Base-by-base conservation (phyloP, 2,329 filamentous ascomycete genomes). In the Clonostachys rhizophaga region DNA sequence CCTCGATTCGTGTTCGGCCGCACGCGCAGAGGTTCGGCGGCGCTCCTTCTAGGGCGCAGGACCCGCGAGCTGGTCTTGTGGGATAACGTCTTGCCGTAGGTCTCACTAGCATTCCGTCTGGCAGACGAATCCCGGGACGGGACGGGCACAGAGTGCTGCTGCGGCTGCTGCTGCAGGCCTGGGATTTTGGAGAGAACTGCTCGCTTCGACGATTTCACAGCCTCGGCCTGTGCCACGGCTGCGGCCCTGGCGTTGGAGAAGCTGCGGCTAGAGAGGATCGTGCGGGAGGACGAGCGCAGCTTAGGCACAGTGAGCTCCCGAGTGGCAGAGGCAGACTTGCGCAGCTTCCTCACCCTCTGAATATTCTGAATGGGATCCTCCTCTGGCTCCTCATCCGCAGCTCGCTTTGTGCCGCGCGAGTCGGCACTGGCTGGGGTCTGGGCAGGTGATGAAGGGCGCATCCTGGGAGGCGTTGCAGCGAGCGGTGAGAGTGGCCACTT, bases 331-430 rank as follows among this genome's bases (percentile, higher is more conserved):
- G 71, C 63, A 8, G 69, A 74, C 63, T 76, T 76, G 47, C 79
- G 74, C 43, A 81, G 63, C 59, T 78, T 79, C 67, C 79, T 79
- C 52, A 63, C 64, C 12, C 55, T 59, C 47, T 39, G 55, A 48
- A 47, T 47, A 48, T 45, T 49, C 39, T 48, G 34, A 37, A 14
- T 40, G 6, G 46, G 49, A 35, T 50, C 51, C 3, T 52, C 48
- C 5, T 60, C 54, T 42, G 61, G 52, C 44, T 69, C 63, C 17
- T 67, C 65, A 13, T 64, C 61, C 4, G 66, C 64, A 1, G 59
- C 59, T 37, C 78, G 74, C 61, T 81, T 81, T 44, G 71, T 79
- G 43, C 78, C 77, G 34, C 75, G 67, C 13, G 62, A 67, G 24
- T 52, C 54, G 34, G 51, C 58, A 47, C 64, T 67, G 16, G 56